Percentiles rank a stretch among this genome's conserved stretches.
phyloP scores from a whole-genome alignment of 164 flowering plant species.

The Macadamia tetraphylla region DNA sequence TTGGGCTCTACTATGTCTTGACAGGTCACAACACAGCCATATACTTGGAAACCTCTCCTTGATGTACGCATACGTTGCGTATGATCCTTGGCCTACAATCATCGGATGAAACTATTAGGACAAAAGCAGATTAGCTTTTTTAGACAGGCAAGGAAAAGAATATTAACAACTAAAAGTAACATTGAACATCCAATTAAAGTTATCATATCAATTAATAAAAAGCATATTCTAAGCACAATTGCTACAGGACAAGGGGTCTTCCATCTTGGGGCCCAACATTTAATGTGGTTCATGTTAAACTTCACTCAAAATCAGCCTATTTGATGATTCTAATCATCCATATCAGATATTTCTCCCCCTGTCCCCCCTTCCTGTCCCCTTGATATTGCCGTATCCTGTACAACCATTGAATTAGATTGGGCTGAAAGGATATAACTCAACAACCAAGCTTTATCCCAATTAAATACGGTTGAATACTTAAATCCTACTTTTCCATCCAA shows the following conservation, averaged over 20 bases:
- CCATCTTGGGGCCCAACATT: neutral
- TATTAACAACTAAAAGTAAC: neutral
- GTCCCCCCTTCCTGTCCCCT: no score
- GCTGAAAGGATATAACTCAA: no score
- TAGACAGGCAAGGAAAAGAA: no score
- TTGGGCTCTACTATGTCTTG: constrained; percentile 79
- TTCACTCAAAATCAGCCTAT: no score
- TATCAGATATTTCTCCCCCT: no score
- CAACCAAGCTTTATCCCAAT: no score
- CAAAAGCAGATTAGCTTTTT: neutral
- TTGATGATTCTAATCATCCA: no score
- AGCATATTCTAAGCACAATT: neutral
- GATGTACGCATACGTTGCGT: constrained; percentile 28
- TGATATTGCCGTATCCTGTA: no score
- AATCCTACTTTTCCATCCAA: no score
- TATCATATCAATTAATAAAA: neutral
- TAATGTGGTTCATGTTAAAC: no score
- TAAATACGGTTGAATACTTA: no score
- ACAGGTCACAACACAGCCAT: constrained; percentile 82
- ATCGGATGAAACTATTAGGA: constrained; percentile 3
- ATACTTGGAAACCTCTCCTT: constrained; percentile 72
- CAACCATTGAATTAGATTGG: no score
- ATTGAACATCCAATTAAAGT: neutral
- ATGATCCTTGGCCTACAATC: constrained; percentile 35
- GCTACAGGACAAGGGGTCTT: neutral